Conservation (phyloP, 305 asterid genomes). For the Fraxinus platypoda region DNA sequence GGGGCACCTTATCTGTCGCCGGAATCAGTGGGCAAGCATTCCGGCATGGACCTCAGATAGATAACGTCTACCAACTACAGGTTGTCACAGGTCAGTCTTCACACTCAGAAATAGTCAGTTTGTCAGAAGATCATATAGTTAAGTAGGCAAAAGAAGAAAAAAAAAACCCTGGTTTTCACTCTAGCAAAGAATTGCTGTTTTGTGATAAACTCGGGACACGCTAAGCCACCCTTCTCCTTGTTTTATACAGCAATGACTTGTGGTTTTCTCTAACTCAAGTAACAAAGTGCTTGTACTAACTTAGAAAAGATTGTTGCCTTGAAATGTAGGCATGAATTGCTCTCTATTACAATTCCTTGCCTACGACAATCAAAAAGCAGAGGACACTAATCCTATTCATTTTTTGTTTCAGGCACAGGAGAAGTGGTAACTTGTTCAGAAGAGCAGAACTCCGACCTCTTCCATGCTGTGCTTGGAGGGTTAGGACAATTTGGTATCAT, state of each 20-base stretch:
- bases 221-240: neutral
- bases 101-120: neutral
- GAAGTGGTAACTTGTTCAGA: constrained; percentile 74
- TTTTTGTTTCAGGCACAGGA: constrained; percentile 59
- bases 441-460: constrained; percentile 68
- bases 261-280: neutral
- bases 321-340: neutral
- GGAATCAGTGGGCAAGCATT: constrained; percentile 98
- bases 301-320: neutral
- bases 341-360: neutral
- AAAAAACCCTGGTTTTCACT: neutral
- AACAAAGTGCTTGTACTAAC: neutral
- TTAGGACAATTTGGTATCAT: constrained; percentile 91
- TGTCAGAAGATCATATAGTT: neutral
- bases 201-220: neutral
- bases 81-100: constrained; percentile 81
- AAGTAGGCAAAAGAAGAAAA: neutral
- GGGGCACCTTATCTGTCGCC: constrained; percentile 91
- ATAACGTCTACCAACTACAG: constrained; percentile 76
- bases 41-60: constrained; percentile 86
- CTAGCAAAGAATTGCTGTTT: neutral
- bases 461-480: constrained; percentile 88
- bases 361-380: neutral
- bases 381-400: neutral
- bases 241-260: neutral